Evolutionary conservation across 768 basidiomycete species (phyloP).

Genomic region (Sarcomyxa edulis): DNA sequence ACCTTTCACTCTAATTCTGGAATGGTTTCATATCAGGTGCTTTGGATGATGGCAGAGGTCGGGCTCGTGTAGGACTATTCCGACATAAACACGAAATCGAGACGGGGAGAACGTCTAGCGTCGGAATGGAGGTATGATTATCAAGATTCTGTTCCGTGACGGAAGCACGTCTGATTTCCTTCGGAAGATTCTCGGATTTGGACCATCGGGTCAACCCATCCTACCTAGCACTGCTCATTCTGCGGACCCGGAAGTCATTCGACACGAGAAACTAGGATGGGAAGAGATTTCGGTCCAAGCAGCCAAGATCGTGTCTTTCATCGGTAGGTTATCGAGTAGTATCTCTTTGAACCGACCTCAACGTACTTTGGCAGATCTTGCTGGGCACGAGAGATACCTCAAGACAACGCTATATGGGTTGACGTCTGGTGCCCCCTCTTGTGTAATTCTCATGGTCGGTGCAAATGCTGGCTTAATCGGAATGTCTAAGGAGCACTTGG

Average conservation of each 20-base stretch:
- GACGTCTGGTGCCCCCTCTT: constrained; percentile 90
- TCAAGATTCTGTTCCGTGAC: background rate
- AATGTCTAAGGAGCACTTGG: constrained; percentile 95
- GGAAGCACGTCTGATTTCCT: background rate
- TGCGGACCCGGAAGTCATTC: constrained; percentile 55
- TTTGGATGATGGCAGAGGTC: constrained; percentile 77
- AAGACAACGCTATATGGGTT: constrained; percentile 94
- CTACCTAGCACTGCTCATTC: constrained; percentile 59
- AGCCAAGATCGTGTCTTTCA: constrained; percentile 92
- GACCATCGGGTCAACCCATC: constrained; percentile 69
- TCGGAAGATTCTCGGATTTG: constrained; percentile 81
- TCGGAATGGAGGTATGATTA: constrained; percentile 88
- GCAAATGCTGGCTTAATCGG: constrained; percentile 90
- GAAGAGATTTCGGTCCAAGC: constrained; percentile 88
- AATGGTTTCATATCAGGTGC: constrained; percentile 41
- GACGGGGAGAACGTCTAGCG: constrained; percentile 90
- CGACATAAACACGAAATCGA: constrained; percentile 98
- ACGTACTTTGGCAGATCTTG: constrained; percentile 56
- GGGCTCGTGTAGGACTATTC: constrained; percentile 84
- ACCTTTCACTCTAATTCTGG: constrained; percentile 14
- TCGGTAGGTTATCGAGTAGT: constrained; percentile 41
- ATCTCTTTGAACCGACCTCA: background rate
- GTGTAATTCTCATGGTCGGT: constrained; percentile 89
- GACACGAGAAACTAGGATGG: constrained; percentile 90
- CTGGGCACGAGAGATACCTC: constrained; percentile 90